These are phyloP conservation scores for Penicillium hesseltinei DNA, from an alignment of 2,329 filamentous ascomycete genomes.

Conservation along the genomic window DNA sequence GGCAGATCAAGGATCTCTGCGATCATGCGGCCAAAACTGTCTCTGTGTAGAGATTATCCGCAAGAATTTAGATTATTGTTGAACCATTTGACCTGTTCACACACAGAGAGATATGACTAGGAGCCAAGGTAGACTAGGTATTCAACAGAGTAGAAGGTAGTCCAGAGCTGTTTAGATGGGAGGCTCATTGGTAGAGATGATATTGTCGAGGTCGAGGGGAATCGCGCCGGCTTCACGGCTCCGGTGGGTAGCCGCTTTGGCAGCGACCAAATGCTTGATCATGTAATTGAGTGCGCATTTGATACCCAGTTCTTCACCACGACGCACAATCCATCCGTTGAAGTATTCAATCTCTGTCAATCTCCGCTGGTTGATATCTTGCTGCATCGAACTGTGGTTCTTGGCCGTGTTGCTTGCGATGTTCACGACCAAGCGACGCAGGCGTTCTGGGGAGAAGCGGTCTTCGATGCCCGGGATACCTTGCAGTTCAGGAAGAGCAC, in stretches of 20 bases:
- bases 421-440: constrained; percentile 59
- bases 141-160: background rate
- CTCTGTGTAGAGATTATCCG: constrained; percentile 13
- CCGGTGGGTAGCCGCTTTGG: constrained; percentile 56
- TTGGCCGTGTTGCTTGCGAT: constrained; percentile 55
- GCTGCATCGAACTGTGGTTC: constrained; percentile 66
- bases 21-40: constrained; percentile 25
- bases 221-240: constrained; percentile 32
- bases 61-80: background rate
- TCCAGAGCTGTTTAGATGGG: constrained; percentile 1
- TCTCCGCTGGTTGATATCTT: constrained; percentile 60
- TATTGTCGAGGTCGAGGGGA: constrained; percentile 27
- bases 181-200: constrained; percentile 9
- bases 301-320: constrained; percentile 72
- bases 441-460: constrained; percentile 60
- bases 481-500: constrained; percentile 70
- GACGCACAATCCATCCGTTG: constrained; percentile 80
- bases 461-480: constrained; percentile 58
- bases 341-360: constrained; percentile 77
- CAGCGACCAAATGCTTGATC: constrained; percentile 70
- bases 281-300: constrained; percentile 69
- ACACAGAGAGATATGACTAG: background rate
- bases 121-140: background rate
- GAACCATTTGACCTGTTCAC: background rate
- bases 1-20: constrained; percentile 39